Evolutionary conservation across 2,329 filamentous ascomycete genomes (phyloP).

Genomic region (Xylariaceae sp.): DNA sequence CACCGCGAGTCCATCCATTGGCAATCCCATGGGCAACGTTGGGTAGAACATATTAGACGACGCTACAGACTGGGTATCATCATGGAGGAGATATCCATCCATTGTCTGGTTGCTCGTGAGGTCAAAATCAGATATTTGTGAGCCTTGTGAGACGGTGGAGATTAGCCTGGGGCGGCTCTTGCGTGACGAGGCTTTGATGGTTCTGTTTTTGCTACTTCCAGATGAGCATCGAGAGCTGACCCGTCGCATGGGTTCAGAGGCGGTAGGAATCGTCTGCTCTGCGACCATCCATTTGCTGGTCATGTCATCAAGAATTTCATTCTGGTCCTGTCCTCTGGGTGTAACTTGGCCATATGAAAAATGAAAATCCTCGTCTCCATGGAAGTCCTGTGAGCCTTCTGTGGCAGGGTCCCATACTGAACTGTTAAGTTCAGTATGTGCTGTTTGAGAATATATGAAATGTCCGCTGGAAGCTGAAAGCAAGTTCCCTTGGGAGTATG

Average conservation of each 20-base stretch:
- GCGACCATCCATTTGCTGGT: slow-evolving; percentile 46
- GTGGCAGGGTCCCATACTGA: slow-evolving; percentile 55
- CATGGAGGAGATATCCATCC: slow-evolving; percentile 51
- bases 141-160: slow-evolving; percentile 46
- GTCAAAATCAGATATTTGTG: slow-evolving; percentile 51
- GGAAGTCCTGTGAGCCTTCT: slow-evolving; percentile 61
- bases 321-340: slow-evolving; percentile 48
- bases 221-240: slow-evolving; percentile 44
- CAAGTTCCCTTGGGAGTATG: slow-evolving; percentile 49
- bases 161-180: slow-evolving; percentile 45
- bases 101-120: slow-evolving; percentile 53
- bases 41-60: slow-evolving; percentile 52
- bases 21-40: slow-evolving; percentile 34
- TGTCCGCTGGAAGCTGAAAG: slow-evolving; percentile 48
- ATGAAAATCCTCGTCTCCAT: slow-evolving; percentile 56
- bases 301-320: slow-evolving; percentile 46
- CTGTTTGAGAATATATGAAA: slow-evolving; percentile 60
- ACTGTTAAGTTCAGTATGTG: slow-evolving; percentile 55
- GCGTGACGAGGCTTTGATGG: slow-evolving; percentile 40
- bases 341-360: slow-evolving; percentile 55
- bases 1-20: slow-evolving; percentile 43
- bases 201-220: slow-evolving; percentile 45
- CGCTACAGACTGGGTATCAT: slow-evolving; percentile 44
- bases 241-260: slow-evolving; percentile 45
- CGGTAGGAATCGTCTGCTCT: slow-evolving; percentile 33